These are phyloP conservation scores for Aspergillus sclerotialis DNA, from an alignment of 2,329 filamentous ascomycete species.

Conservation along the genomic window DNA sequence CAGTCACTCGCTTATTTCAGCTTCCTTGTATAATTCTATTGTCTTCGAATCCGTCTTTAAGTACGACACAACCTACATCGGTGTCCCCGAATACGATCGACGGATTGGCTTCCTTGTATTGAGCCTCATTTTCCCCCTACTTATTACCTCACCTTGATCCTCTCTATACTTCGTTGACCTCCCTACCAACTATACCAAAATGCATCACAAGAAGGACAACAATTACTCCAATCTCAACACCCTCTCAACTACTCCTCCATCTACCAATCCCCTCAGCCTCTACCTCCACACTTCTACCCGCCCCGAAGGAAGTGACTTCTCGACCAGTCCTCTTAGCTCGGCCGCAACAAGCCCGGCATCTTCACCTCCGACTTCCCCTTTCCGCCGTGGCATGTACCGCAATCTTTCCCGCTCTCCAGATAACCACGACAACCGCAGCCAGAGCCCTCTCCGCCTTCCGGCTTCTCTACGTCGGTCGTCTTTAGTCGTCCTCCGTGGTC, in stretches of 20 bases:
- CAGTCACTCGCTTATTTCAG: background rate
- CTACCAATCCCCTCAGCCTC: constrained; percentile 17
- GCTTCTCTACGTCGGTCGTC: constrained; percentile 23
- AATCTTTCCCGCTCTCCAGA: constrained; percentile 13
- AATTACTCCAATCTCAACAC: background rate
- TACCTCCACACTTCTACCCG: constrained; percentile 26
- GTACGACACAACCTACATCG: background rate
- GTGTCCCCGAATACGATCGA: background rate
- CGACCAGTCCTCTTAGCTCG: constrained; percentile 22
- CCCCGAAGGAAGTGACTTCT: constrained; percentile 13
- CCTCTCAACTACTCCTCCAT: constrained; percentile 6
- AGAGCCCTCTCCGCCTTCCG: constrained; percentile 22
- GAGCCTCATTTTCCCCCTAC: background rate
- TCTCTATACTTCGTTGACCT: background rate
- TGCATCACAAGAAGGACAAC: constrained; percentile 3
- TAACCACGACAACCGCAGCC: constrained; percentile 17
- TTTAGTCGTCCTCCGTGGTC: constrained; percentile 29
- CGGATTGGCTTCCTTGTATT: too few species aligned
- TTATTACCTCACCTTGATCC: background rate
- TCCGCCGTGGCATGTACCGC: constrained; percentile 12
- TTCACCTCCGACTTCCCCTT: constrained; percentile 20
- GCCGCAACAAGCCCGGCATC: constrained; percentile 22
- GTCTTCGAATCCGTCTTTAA: background rate
- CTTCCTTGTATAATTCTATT: background rate
- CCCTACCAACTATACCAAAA: background rate